phyloP scores from a whole-genome alignment of 2,329 filamentous ascomycete genomes.

The Scedosporium minutisporum region DNA sequence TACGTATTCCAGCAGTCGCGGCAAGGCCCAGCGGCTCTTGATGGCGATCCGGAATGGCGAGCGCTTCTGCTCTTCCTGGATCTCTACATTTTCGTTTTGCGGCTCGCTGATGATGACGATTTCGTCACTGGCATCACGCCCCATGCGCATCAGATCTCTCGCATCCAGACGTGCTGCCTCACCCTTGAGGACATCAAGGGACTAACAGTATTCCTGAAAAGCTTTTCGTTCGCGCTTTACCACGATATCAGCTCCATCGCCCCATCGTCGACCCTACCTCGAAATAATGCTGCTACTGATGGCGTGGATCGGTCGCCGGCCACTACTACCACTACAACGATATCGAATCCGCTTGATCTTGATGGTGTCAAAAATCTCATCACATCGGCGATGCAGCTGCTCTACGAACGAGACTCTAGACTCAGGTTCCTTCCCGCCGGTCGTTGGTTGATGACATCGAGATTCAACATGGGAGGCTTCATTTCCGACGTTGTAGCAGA shows the following conservation, averaged over 20 bases:
- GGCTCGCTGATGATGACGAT: constrained; percentile 92
- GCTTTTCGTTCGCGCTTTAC: constrained; percentile 79
- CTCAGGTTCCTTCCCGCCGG: constrained; percentile 71
- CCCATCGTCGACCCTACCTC: constrained; percentile 6
- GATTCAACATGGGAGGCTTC: constrained; percentile 83
- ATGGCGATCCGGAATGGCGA: constrained; percentile 62
- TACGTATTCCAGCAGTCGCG: constrained; percentile 12
- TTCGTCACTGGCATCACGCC: constrained; percentile 60
- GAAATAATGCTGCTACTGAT: neutral
- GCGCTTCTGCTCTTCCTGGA: constrained; percentile 86
- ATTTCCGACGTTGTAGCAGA: constrained; percentile 79
- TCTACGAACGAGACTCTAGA: constrained; percentile 89
- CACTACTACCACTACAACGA: constrained; percentile 14
- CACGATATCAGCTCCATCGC: constrained; percentile 64
- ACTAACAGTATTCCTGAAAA: constrained; percentile 78
- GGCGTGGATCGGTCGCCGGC: constrained; percentile 11
- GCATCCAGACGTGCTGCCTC: constrained; percentile 55
- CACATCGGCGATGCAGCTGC: constrained; percentile 71
- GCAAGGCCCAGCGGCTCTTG: constrained; percentile 5
- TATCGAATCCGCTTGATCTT: constrained; percentile 44
- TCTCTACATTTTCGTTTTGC: constrained; percentile 83
- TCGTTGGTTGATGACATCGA: constrained; percentile 88
- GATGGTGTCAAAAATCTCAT: constrained; percentile 71
- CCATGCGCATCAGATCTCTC: constrained; percentile 29
- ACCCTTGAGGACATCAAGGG: constrained; percentile 60